These are phyloP conservation scores for Lumnitzera littorea DNA, from an alignment of 345 rosid genomes.

Conservation along the genomic window DNA sequence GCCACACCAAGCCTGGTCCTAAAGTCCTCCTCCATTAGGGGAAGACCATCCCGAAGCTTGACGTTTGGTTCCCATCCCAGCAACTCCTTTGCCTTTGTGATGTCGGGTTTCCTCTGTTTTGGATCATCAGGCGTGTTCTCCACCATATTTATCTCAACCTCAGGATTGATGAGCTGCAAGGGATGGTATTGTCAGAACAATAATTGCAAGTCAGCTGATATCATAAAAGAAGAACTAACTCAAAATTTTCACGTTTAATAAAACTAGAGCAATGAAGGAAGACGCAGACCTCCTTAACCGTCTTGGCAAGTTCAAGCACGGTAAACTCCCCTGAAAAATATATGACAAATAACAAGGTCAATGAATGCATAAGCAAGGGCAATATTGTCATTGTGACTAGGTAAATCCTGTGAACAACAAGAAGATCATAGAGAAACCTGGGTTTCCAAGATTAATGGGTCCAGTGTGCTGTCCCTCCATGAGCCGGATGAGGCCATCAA, in stretches of 20 bases:
- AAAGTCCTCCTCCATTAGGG: constrained; percentile 89
- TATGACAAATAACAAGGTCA: neutral
- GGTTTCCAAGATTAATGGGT: constrained; percentile 96
- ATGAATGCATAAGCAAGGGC: neutral
- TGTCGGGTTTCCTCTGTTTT: constrained; percentile 85
- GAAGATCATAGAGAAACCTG: constrained; percentile 35
- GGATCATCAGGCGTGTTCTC: constrained; percentile 97
- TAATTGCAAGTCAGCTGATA: neutral
- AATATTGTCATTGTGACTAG: neutral
- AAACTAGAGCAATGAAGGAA: neutral
- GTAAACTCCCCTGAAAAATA: constrained; percentile 68
- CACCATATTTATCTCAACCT: constrained; percentile 72
- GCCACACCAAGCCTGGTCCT: constrained; percentile 61
- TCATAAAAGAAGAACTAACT: neutral
- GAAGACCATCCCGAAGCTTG: constrained; percentile 77
- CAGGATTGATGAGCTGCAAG: constrained; percentile 62
- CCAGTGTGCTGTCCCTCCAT: constrained; percentile 96
- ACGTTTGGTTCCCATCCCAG: constrained; percentile 94
- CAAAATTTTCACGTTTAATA: neutral
- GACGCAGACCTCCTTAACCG: constrained; percentile 73
- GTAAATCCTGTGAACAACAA: neutral
- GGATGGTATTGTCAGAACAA: neutral
- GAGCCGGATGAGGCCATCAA: constrained; percentile 91
- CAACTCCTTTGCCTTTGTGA: constrained; percentile 71
- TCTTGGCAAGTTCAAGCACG: constrained; percentile 86